phyloP scores from a whole-genome alignment of 2,329 filamentous ascomycete species.

The Cordyceps cicadae region DNA sequence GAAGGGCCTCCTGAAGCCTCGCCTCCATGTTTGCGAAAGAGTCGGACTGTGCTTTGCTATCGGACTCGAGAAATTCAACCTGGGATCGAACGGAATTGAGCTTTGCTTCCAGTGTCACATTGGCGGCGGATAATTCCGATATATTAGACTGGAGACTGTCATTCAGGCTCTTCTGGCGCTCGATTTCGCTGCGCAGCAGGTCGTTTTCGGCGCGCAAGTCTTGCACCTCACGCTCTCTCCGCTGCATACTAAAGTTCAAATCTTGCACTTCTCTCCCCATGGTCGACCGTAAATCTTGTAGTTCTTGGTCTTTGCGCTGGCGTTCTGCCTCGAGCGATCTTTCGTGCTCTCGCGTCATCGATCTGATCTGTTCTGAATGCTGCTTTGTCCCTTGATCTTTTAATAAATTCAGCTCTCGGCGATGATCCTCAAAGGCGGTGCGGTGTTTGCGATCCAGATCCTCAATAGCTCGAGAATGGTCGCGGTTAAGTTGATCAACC shows the following conservation, averaged over 20 bases:
- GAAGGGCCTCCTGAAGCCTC: slow-evolving; percentile 68
- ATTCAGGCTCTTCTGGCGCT: slow-evolving; percentile 57
- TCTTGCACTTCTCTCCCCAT: slow-evolving; percentile 45
- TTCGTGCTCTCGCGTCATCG: slow-evolving; percentile 54
- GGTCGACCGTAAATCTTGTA: slow-evolving; percentile 53
- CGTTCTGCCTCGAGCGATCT: slow-evolving; percentile 60
- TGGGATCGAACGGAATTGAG: slow-evolving; percentile 70
- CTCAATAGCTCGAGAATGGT: slow-evolving; percentile 27
- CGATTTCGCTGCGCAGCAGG: slow-evolving; percentile 40
- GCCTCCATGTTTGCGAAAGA: slow-evolving; percentile 76
- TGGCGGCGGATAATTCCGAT: slow-evolving; percentile 51
- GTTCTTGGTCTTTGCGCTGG: slow-evolving; percentile 48
- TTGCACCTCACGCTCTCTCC: slow-evolving; percentile 48
- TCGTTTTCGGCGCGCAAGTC: slow-evolving; percentile 38
- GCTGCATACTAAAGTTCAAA: slow-evolving; percentile 37
- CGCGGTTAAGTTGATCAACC: slow-evolving; percentile 41
- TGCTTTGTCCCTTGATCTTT: slow-evolving; percentile 42
- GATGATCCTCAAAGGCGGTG: slow-evolving; percentile 27
- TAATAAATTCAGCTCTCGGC: slow-evolving; percentile 36
- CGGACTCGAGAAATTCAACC: slow-evolving; percentile 82
- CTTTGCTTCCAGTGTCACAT: slow-evolving; percentile 62
- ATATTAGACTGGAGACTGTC: slow-evolving; percentile 43
- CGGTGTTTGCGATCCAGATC: slow-evolving; percentile 29
- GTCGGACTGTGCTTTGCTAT: slow-evolving; percentile 80
- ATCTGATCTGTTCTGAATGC: slow-evolving; percentile 61